A percentile compares a stretch with the other conserved stretches of the same genome.
phyloP scores from a whole-genome alignment of 306 rosid species.

The Acmispon strigosus region DNA sequence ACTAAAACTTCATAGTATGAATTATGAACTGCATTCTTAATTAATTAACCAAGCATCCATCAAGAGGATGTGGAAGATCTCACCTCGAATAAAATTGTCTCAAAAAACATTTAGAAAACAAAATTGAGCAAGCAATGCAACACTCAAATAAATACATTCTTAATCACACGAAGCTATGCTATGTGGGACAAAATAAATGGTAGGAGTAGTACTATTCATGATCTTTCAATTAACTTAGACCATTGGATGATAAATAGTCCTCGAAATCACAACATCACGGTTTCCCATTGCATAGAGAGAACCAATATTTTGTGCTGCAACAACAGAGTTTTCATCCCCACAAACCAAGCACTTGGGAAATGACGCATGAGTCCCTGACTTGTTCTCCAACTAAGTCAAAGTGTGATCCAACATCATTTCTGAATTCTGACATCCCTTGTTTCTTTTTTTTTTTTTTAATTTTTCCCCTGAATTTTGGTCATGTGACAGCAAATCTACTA shows the following conservation, averaged over 20 bases:
- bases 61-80: no score
- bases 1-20: neutral
- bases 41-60: no score
- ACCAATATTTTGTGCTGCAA: neutral
- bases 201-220: no score
- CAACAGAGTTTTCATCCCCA: neutral
- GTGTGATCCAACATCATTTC: conserved; percentile 13
- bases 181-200: neutral
- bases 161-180: neutral
- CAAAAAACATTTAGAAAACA: no score
- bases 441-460: no score
- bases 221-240: neutral
- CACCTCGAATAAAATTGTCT: no score
- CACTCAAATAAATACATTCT: neutral
- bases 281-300: conserved; percentile 6
- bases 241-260: conserved; percentile 21
- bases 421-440: neutral
- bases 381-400: neutral
- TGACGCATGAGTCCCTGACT: conserved; percentile 15
- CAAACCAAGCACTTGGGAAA: neutral
- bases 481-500: neutral
- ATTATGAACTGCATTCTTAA: neutral
- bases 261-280: conserved; percentile 29
- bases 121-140: neutral
- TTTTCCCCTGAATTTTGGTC: neutral